Evolutionary conservation across 176 grass and related monocot species (phyloP).

Genomic region (Cenchrus fungigraminus): DNA sequence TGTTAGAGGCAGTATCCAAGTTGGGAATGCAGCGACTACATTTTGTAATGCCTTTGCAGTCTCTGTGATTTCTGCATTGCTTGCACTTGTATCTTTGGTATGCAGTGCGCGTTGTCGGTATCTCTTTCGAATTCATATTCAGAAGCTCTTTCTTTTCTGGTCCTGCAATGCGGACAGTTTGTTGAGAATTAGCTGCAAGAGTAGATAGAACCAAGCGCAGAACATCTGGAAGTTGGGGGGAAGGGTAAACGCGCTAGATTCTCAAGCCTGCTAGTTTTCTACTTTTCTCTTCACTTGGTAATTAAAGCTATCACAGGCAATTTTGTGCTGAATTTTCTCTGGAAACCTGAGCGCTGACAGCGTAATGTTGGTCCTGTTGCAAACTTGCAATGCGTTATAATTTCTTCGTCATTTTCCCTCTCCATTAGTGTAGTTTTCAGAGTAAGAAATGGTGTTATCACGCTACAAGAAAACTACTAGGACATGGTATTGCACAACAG

Average conservation of each 20-base stretch:
- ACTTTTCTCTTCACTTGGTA: background rate
- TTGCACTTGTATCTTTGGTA: too few species aligned
- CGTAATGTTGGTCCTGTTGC: background rate
- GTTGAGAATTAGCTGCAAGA: background rate
- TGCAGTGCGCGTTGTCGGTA: background rate
- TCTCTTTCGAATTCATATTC: background rate
- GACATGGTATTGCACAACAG: background rate
- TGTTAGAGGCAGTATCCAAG: slow-evolving; percentile 39
- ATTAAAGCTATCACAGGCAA: background rate
- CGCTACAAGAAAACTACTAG: too few species aligned
- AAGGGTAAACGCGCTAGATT: background rate
- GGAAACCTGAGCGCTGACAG: background rate
- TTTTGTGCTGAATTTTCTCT: background rate
- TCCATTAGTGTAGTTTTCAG: background rate
- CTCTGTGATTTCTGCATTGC: slow-evolving; percentile 20
- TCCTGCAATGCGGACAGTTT: background rate
- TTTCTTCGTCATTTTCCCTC: too few species aligned
- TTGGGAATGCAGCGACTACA: slow-evolving; percentile 38
- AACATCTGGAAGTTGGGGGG: background rate
- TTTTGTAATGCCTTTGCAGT: slow-evolving; percentile 37
- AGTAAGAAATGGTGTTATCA: background rate
- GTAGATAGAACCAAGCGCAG: background rate
- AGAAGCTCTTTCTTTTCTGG: background rate
- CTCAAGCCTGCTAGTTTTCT: background rate
- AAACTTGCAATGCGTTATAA: too few species aligned